Conservation (phyloP, 1,139 yeast genomes). For the Lodderomyces jiufengensis region DNA sequence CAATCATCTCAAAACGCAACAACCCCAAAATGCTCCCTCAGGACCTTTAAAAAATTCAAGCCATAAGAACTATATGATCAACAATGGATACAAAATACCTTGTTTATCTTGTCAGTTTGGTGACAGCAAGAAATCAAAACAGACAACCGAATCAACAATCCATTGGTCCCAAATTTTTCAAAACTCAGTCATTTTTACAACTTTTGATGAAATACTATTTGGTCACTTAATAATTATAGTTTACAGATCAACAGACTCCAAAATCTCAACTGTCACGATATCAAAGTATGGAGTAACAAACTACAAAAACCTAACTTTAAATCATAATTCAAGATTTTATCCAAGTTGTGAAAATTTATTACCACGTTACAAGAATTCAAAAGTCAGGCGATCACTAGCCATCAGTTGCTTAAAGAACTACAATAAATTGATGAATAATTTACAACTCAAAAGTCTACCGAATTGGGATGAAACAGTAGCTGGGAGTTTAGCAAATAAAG, state of each 20-base stretch:
- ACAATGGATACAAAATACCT: too few species aligned
- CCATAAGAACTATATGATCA: too few species aligned
- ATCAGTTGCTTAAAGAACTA: conserved; percentile 67
- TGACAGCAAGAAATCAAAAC: too few species aligned
- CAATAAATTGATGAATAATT: conserved; percentile 46
- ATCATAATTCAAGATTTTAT: conserved; percentile 62
- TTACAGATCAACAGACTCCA: conserved; percentile 42
- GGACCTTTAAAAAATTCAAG: not conserved
- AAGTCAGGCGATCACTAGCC: conserved; percentile 73
- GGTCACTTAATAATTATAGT: conserved; percentile 54
- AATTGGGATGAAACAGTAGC: conserved; percentile 76
- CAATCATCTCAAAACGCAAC: too few species aligned
- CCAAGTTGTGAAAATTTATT: conserved; percentile 74
- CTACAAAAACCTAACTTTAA: conserved; percentile 59
- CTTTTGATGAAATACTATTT: conserved; percentile 48
- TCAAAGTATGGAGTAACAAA: conserved; percentile 69
- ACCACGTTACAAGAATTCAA: conserved; percentile 46
- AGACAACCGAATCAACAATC: too few species aligned
- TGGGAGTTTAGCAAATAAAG: conserved; percentile 64
- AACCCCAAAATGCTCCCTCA: not conserved
- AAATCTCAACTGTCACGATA: conserved; percentile 58
- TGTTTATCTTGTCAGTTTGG: too few species aligned
- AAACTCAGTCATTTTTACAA: conserved; percentile 53
- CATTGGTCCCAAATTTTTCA: conserved; percentile 45
- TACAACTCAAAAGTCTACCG: conserved; percentile 19